These are phyloP conservation scores for Tylopilus intermedius DNA, from an alignment of 768 basidiomycete genomes.

Conservation along the genomic window DNA sequence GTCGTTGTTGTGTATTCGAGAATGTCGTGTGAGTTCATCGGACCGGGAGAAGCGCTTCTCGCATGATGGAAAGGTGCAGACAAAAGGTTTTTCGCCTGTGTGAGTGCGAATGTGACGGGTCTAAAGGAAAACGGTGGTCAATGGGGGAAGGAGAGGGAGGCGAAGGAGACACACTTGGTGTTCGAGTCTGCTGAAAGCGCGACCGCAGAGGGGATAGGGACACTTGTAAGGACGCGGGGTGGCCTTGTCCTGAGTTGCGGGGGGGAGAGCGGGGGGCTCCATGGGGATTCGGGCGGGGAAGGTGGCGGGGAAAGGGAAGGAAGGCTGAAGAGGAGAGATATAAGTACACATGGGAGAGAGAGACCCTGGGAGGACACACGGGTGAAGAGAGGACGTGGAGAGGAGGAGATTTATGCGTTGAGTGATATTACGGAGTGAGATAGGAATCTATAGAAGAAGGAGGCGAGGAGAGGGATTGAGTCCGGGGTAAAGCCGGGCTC, in stretches of 20 bases:
- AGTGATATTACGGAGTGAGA: constrained; percentile 28
- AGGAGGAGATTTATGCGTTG: constrained; percentile 13
- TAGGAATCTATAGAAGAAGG: constrained; percentile 25
- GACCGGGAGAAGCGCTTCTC: constrained; percentile 97
- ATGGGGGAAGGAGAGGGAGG: constrained; percentile 13
- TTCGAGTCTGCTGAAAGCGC: constrained; percentile 95
- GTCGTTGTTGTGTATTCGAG: constrained; percentile 82
- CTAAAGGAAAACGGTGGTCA: constrained; percentile 37
- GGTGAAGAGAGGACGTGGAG: constrained; percentile 8
- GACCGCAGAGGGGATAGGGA: constrained; percentile 82
- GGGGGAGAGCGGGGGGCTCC: constrained; percentile 15
- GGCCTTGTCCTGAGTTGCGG: constrained; percentile 34
- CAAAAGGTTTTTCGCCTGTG: constrained; percentile 96
- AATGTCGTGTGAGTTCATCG: constrained; percentile 97
- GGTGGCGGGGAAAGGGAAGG: constrained; percentile 11
- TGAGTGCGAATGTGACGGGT: constrained; percentile 98
- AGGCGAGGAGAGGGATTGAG: constrained; percentile 17
- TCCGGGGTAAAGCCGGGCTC: constrained; percentile 28
- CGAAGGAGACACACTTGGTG: constrained; percentile 66
- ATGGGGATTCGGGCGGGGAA: constrained; percentile 18
- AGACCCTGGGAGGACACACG: constrained; percentile 19
- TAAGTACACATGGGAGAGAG: constrained; percentile 26
- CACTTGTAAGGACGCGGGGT: constrained; percentile 89
- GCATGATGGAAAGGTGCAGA: constrained; percentile 88
- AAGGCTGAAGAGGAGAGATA: constrained; percentile 22